Evolutionary conservation across 306 rosid genomes (phyloP).

Genomic region (Quercus berberidifolia): DNA sequence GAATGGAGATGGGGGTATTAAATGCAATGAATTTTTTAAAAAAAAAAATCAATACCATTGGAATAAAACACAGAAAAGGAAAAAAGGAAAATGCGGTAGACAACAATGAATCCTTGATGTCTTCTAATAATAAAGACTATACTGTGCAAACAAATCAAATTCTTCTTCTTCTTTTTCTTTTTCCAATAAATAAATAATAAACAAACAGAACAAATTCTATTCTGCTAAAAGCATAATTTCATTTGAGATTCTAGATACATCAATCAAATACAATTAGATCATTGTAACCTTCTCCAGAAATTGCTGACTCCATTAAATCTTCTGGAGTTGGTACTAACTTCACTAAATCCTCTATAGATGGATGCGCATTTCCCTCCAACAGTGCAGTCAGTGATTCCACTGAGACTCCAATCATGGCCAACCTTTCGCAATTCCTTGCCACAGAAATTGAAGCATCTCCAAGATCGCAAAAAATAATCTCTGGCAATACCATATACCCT

Average conservation of each 20-base stretch:
- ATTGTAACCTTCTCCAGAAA: not conserved
- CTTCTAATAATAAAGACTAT: too few species aligned
- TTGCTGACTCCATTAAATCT: not conserved
- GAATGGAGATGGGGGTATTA: too few species aligned
- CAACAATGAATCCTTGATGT: too few species aligned
- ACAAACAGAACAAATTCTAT: too few species aligned
- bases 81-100: too few species aligned
- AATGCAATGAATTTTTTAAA: too few species aligned
- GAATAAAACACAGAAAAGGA: too few species aligned
- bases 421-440: not conserved
- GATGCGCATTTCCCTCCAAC: not conserved
- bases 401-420: not conserved
- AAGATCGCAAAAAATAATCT: not conserved
- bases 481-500: not conserved
- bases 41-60: too few species aligned
- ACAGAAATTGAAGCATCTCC: not conserved
- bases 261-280: not conserved
- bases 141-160: too few species aligned
- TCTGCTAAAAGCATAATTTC: too few species aligned
- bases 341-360: not conserved
- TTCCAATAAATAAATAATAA: too few species aligned
- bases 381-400: not conserved
- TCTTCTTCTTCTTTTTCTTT: too few species aligned
- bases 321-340: not conserved
- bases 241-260: not conserved